These are phyloP conservation scores for Cudoniella acicularis DNA, from an alignment of 495 filamentous ascomycete species.

Conservation along the genomic window DNA sequence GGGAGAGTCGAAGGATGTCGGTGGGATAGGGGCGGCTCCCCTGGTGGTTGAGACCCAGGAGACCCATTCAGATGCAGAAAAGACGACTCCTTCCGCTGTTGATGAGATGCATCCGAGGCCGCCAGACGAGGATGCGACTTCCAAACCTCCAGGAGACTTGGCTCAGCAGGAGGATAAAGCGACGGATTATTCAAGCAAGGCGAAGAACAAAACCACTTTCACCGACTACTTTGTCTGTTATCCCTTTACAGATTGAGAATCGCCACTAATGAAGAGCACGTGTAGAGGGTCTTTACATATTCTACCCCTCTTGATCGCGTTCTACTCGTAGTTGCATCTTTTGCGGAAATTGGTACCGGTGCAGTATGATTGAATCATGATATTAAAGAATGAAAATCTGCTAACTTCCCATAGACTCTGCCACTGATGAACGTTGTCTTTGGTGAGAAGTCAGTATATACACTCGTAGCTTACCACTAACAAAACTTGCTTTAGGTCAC, in stretches of 20 bases:
- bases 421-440: constrained; percentile 48
- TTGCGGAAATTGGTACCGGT: constrained; percentile 20
- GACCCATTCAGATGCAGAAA: neutral
- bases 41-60: neutral
- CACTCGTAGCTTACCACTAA: neutral
- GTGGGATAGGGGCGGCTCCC: neutral
- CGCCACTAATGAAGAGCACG: neutral
- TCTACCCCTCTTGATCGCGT: constrained; percentile 18
- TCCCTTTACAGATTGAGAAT: neutral
- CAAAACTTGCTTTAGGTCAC: constrained; percentile 5
- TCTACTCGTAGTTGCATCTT: constrained; percentile 9
- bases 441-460: constrained; percentile 13
- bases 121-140: neutral
- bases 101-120: neutral
- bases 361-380: neutral
- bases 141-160: neutral
- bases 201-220: constrained; percentile 59
- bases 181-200: constrained; percentile 47
- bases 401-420: constrained; percentile 21
- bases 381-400: neutral
- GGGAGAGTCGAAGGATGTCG: neutral
- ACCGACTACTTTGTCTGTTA: constrained; percentile 14
- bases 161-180: neutral
- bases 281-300: constrained; percentile 24
- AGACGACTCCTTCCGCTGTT: neutral